Percentiles rank a stretch among this genome's conserved stretches.
Evolutionary conservation across 2,329 filamentous ascomycete species (phyloP).

Genomic region (Boeremia exigua): DNA sequence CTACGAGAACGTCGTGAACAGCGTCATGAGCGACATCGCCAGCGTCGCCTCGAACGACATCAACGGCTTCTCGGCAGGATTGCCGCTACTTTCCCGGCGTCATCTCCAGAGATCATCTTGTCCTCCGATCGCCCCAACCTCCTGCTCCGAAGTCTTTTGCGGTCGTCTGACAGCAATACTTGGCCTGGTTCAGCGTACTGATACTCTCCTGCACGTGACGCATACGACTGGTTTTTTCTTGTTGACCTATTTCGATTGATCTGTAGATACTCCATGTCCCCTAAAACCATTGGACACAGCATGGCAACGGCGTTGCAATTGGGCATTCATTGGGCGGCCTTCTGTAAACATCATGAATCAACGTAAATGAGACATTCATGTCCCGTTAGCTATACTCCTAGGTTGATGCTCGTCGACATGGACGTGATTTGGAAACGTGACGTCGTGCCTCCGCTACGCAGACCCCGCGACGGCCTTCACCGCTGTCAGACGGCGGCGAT

Average conservation of each 20-base stretch:
- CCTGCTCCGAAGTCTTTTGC: constrained; percentile 1
- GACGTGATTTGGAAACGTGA: not conserved
- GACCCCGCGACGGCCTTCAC: constrained; percentile 9
- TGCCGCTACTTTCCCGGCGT: constrained; percentile 1
- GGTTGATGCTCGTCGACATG: constrained; percentile 9
- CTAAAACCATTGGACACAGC: constrained; percentile 12
- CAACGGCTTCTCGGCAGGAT: constrained; percentile 1
- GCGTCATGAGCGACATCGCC: constrained; percentile 4
- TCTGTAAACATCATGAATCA: not conserved
- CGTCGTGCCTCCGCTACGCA: not conserved
- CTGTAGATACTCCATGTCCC: constrained; percentile 9
- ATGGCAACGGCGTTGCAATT: constrained; percentile 11
- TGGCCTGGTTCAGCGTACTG: constrained; percentile 2
- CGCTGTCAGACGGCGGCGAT: constrained; percentile 7
- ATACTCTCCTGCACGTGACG: constrained; percentile 1
- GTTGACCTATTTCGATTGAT: not conserved
- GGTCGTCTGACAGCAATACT: constrained; percentile 1
- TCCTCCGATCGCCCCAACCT: not conserved
- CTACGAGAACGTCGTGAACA: constrained; percentile 14
- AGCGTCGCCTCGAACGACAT: constrained; percentile 1
- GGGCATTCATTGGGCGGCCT: constrained; percentile 6
- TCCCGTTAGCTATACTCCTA: not conserved
- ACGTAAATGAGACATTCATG: not conserved
- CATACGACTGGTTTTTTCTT: not conserved
- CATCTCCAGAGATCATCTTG: constrained; percentile 8